A percentile compares a stretch with the other conserved stretches of the same genome.
phyloP scores from a whole-genome alignment of 2,329 filamentous ascomycete species.

The Phialophora expanda region DNA sequence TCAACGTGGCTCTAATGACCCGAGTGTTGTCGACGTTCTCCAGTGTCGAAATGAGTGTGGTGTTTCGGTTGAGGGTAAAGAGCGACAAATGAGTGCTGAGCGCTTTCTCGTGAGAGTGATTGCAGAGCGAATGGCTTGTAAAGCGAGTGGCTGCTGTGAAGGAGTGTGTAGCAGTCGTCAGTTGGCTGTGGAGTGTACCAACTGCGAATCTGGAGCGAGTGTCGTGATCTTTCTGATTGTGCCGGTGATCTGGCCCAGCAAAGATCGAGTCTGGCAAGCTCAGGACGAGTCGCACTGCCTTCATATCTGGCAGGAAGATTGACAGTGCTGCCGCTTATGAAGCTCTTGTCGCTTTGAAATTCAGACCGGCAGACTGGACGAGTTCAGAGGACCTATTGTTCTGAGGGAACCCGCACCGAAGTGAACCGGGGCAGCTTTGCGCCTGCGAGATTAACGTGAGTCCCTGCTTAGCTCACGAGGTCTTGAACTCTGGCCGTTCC shows the following conservation, averaged over 20 bases:
- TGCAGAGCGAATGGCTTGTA: not conserved
- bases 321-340: conserved; percentile 4
- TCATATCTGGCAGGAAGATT: conserved; percentile 5
- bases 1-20: not conserved
- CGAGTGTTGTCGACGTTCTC: not conserved
- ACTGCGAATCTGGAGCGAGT: not conserved
- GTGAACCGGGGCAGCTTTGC: conserved; percentile 6
- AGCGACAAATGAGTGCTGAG: not conserved
- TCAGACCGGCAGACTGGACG: conserved; percentile 13
- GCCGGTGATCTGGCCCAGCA: not conserved
- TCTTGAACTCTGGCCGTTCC: conserved; percentile 7
- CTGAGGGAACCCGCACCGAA: conserved; percentile 8
- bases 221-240: not conserved
- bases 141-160: not conserved
- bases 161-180: not conserved
- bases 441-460: conserved; percentile 9
- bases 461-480: conserved; percentile 10
- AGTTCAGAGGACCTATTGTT: conserved; percentile 12
- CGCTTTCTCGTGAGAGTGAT: not conserved
- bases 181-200: not conserved
- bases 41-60: not conserved
- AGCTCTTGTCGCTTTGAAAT: conserved; percentile 9
- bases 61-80: not conserved
- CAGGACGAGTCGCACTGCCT: conserved; percentile 16
- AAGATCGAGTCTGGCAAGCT: conserved; percentile 11